Base-by-base conservation (phyloP, 148 eudicot genomes). In the Cornus florida region DNA sequence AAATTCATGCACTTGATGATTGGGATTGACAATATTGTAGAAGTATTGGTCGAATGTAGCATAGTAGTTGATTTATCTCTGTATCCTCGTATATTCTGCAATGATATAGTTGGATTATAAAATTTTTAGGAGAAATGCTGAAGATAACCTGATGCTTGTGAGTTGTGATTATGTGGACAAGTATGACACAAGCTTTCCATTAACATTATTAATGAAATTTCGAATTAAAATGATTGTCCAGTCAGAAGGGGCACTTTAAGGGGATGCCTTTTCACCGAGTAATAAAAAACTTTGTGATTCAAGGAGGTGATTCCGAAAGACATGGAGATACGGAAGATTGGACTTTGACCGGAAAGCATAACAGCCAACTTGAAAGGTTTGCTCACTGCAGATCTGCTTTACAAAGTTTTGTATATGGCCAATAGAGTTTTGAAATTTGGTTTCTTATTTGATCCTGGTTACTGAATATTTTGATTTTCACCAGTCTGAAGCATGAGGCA, bases 401-500 rank as follows among this genome's bases (percentile, higher is more conserved):
- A 39, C 5, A 11, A 57, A 20, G n/a, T 38, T 65, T 8, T 39
- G 57, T 69, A 41, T 69, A 17, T 72, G 20, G 19, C 33, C 53
- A 38, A 14, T 68, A 7, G 33, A 20, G 32, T 46, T 6, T 20
- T 74, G 13, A 28, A 17, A 23, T 50, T 32, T 5, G 43, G 2
- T 77, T 69, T 75, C 62, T 75, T 41, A 4, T 23, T 60, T 28
- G 75, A 69, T 73, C 23, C 35, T 16, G 69, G 62, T 71, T 17
- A 73, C 24, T 71, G 19, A 70, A 56, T 13, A 17, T 74, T 74
- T 6, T 60, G 60, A 43, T 72, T 59, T 12, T 22, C 66, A 22
- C 76, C 92, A 96, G 99, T 78, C 81, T 90, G 83, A 96, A 96
- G 92, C 99, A 90, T 76, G 98, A 93, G 85, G 95, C 99, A 1